Evolutionary conservation across 352 stramenopile genomes (phyloP).

Genomic region (Phytopythium montanum): DNA sequence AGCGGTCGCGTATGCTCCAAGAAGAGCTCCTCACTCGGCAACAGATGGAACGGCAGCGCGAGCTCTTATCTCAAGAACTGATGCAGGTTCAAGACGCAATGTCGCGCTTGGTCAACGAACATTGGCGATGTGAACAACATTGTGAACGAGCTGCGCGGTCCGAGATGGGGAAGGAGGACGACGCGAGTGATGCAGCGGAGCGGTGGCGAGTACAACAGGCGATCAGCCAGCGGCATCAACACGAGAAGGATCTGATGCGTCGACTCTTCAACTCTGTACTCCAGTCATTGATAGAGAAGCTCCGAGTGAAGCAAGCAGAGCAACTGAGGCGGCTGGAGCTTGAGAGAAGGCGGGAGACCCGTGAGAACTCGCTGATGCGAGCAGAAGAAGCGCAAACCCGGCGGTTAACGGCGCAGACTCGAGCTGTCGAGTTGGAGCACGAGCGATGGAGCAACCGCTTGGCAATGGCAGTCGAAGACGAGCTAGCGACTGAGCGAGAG

Average conservation of each 20-base stretch:
- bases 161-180: constrained; percentile 20
- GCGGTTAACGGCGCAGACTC: constrained; percentile 21
- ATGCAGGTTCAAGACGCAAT: constrained; percentile 18
- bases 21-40: constrained; percentile 12
- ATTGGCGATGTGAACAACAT: background rate
- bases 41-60: constrained; percentile 11
- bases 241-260: constrained; percentile 20
- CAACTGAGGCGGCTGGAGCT: constrained; percentile 17
- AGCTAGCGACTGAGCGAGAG: constrained; percentile 6
- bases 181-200: background rate
- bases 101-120: constrained; percentile 7
- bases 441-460: constrained; percentile 16
- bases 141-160: constrained; percentile 1
- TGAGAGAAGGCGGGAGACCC: constrained; percentile 20
- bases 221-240: constrained; percentile 5
- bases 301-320: constrained; percentile 9
- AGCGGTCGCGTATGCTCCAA: constrained; percentile 12
- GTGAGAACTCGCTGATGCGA: constrained; percentile 41
- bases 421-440: constrained; percentile 14
- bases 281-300: constrained; percentile 17
- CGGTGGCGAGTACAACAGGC: background rate
- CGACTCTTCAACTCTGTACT: constrained; percentile 22
- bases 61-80: constrained; percentile 5
- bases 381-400: constrained; percentile 36
- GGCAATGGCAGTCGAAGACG: constrained; percentile 35